Evolutionary conservation across 768 basidiomycete genomes (phyloP).

Genomic region (Gymnopilus junonius): DNA sequence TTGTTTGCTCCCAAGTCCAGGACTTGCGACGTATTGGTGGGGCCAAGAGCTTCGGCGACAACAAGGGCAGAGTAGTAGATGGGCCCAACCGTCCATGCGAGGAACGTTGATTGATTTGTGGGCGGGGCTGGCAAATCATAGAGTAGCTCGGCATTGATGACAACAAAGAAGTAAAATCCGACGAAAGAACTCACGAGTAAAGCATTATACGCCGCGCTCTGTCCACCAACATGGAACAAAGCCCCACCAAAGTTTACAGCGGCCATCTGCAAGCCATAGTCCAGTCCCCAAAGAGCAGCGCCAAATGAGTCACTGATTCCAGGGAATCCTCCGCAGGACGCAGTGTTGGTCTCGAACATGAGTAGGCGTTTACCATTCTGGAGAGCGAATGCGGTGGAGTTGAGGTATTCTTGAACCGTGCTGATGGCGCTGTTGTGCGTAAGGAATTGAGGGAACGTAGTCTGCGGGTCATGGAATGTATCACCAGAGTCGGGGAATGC

Average conservation of each 20-base stretch:
- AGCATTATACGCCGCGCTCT: conserved; percentile 70
- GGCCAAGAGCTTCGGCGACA: conserved; percentile 70
- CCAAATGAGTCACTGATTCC: conserved; percentile 67
- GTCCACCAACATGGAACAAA: conserved; percentile 65
- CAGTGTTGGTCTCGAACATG: conserved; percentile 76
- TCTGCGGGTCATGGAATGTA: conserved; percentile 42
- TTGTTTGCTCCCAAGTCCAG: conserved; percentile 11
- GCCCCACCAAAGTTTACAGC: conserved; percentile 58
- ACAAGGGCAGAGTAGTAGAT: conserved; percentile 75
- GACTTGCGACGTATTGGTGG: conserved; percentile 58
- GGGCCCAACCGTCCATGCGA: conserved; percentile 75
- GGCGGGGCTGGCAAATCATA: conserved; percentile 38
- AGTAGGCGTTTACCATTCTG: conserved; percentile 49
- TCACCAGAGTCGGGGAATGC: conserved; percentile 43
- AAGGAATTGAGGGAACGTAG: conserved; percentile 58
- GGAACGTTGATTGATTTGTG: conserved; percentile 55
- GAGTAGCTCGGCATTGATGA: no score
- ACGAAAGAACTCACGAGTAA: conserved; percentile 22
- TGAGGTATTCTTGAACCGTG: conserved; percentile 59
- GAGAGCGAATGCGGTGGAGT: conserved; percentile 49
- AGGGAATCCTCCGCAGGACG: conserved; percentile 70
- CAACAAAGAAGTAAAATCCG: background rate
- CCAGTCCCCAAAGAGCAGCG: conserved; percentile 66
- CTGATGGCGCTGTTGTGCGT: conserved; percentile 58
- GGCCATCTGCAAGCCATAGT: conserved; percentile 68